Evolutionary conservation across 257 asterid species (phyloP), one percentile per base, ranked within the genome.

Genomic region (Linderniella brevidens): DNA sequence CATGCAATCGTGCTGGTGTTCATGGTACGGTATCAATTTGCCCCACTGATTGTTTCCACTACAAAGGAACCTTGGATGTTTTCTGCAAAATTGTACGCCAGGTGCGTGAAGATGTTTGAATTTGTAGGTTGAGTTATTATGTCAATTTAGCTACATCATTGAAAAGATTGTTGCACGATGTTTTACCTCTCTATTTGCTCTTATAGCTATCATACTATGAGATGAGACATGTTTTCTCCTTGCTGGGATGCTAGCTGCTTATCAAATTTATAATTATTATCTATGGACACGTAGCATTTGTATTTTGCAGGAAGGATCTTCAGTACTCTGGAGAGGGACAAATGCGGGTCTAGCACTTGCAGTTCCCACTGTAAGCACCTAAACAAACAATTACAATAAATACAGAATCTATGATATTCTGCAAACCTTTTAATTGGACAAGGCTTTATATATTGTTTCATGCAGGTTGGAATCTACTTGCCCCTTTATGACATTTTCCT

Each of bases 1-100:
- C 98, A 17, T 90, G 98, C 56, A 18, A 93, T 3, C 83, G 86
- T n/a, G 98, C 98, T 61, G 98, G 96, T 11, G 76, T 81, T 59
- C 98, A 90, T 39, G 98, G 97, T 37, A 87, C 97, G 0, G 69
- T 67, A 49, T 17, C 49, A 29, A 45, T 29, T 8, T n/a, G 17
- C 19, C 12, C 49, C 18, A 19, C 49, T 3, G 49, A 45, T 17
- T 45, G 19, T 17, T 14, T 29, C 19, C 8, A 29, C 8, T 45
- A 45, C 12, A 45, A 45, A 16, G 49, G 49, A 45, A 45, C 49
- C 15, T 5, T 8, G 4, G 49, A 45, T 14, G 49, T 45, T 4
- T 29, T 45, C 4, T 45, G 12, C 49, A 45, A 16, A 45, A 29
- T 45, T 8, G 18, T 45, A 4, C 8, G 49, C 25, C 49, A 45